Base-by-base conservation (phyloP, 108 stramenopile species). In the Asterionellopsis glacialis region DNA sequence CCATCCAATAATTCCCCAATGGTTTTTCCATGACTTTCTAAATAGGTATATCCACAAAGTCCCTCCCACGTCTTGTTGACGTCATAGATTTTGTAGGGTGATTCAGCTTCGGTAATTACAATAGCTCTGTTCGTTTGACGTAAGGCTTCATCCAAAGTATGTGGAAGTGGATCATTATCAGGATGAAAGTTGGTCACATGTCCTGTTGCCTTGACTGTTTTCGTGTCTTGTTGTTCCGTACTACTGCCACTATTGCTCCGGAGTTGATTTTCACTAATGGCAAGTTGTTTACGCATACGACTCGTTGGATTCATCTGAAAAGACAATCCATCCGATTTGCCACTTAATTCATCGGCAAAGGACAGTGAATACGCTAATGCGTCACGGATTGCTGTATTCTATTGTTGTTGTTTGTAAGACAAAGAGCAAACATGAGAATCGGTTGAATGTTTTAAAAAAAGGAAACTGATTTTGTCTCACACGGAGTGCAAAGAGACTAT, bases 1-100 rank as follows among this genome's bases (percentile, higher is more conserved):
- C 90, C 90, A 40, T 80, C 59, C 47, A 89, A 55, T 45, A 89
- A 63, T 13, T 26, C 16, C 0, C 80, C 83, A 21, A 92, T 48
- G 11, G 80, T 75, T 42, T 67, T 73, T 0, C 87, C 90, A 26
- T 70, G 48, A 23, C 76, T 72, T 61, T 88, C 87, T 1, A 68
- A 65, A 28, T 63, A 75, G 0, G 65, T 60, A 59, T 80, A 88
- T 23, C 85, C 87, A 66, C 87, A 92, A 12, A 92, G 69, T 14
- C 55, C 44, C 52, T 81, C 84, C 90, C 90, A 92, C 7, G 83
- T 76, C 19, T 58, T 26, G 53, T 92, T 92, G 1, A 92, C 90
- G 38, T 79, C 56, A 41, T 74, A 76, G 26, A 92, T 78, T n/a
- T 61, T 56, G 59, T 79, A 92, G 5, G 90, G 90, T 19, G 19